phyloP scores from a whole-genome alignment of 345 rosid species.

The Noccaea bulbosa region DNA sequence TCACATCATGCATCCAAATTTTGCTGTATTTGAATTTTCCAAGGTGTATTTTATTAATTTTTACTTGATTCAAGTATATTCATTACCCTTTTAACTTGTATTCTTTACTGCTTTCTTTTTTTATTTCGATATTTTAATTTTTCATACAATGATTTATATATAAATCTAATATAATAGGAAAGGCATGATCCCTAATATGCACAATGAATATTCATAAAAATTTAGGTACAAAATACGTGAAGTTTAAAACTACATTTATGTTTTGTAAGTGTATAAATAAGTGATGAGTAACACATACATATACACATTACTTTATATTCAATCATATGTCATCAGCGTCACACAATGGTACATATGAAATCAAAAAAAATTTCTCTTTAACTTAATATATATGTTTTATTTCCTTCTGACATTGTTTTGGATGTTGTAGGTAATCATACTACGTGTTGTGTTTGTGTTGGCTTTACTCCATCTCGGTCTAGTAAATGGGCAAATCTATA shows the following conservation, averaged over 20 bases:
- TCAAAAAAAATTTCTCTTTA: background rate
- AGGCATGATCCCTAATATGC: background rate
- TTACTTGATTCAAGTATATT: background rate
- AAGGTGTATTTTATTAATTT: background rate
- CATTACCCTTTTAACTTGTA: background rate
- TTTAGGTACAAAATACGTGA: conserved; percentile 7
- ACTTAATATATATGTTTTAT: background rate
- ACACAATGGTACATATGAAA: conserved; percentile 30
- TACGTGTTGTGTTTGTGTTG: conserved; percentile 8
- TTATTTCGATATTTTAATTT: background rate
- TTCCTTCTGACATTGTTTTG: conserved; percentile 2
- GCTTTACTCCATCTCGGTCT: background rate
- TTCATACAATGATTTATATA: background rate
- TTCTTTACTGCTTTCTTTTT: background rate
- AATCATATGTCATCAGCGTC: background rate
- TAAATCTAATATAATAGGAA: background rate
- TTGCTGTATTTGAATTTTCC: background rate
- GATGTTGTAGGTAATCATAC: conserved; percentile 24
- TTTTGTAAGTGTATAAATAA: conserved; percentile 19
- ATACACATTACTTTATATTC: background rate
- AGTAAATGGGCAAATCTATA: conserved; percentile 31
- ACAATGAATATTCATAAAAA: background rate
- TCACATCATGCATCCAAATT: background rate
- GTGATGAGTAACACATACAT: background rate
- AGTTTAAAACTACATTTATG: background rate